Percentiles rank a stretch among this genome's conserved stretches.
Conservation (phyloP, 2,329 filamentous ascomycete genomes). For the Fusarium penzigii region DNA sequence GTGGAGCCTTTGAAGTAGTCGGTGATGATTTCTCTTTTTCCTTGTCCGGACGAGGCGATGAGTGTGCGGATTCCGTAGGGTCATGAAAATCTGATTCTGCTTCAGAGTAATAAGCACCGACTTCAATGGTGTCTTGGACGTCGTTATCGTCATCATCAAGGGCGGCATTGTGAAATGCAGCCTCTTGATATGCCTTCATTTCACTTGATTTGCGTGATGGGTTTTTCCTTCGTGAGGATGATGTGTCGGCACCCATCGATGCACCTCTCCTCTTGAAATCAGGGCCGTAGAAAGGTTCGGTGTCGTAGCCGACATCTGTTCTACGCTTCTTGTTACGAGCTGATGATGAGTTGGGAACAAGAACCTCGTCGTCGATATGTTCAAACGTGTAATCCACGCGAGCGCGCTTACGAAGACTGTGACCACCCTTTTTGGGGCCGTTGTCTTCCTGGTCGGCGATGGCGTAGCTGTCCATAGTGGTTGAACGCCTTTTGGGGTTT, state of each 20-base stretch:
- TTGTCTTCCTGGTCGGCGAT: slow-evolving; percentile 48
- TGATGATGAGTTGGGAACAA: slow-evolving; percentile 37
- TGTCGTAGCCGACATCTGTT: slow-evolving; percentile 36
- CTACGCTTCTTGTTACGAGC: slow-evolving; percentile 40
- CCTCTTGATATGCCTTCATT: slow-evolving; percentile 34
- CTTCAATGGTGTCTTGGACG: slow-evolving; percentile 60
- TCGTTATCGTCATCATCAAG: slow-evolving; percentile 45
- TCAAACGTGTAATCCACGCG: slow-evolving; percentile 59
- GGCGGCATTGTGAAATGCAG: slow-evolving; percentile 32
- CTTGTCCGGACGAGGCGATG: slow-evolving; percentile 30
- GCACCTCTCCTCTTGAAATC: slow-evolving; percentile 39
- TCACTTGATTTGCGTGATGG: slow-evolving; percentile 41
- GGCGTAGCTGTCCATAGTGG: slow-evolving; percentile 42
- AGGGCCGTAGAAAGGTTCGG: slow-evolving; percentile 33
- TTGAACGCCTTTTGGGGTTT: slow-evolving; percentile 44
- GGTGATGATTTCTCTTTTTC: slow-evolving; percentile 6
- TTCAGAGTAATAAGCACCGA: slow-evolving; percentile 45
- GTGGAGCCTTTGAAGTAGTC: slow-evolving; percentile 13
- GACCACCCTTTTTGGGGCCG: slow-evolving; percentile 57
- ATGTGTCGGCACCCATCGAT: slow-evolving; percentile 38
- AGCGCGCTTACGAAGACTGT: slow-evolving; percentile 57
- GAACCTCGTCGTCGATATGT: slow-evolving; percentile 51
- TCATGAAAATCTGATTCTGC: slow-evolving; percentile 31
- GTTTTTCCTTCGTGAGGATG: slow-evolving; percentile 41
- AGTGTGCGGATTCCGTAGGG: slow-evolving; percentile 29